Evolutionary conservation across 768 basidiomycete genomes (phyloP).

Genomic region (Tephrocybe sp.): DNA sequence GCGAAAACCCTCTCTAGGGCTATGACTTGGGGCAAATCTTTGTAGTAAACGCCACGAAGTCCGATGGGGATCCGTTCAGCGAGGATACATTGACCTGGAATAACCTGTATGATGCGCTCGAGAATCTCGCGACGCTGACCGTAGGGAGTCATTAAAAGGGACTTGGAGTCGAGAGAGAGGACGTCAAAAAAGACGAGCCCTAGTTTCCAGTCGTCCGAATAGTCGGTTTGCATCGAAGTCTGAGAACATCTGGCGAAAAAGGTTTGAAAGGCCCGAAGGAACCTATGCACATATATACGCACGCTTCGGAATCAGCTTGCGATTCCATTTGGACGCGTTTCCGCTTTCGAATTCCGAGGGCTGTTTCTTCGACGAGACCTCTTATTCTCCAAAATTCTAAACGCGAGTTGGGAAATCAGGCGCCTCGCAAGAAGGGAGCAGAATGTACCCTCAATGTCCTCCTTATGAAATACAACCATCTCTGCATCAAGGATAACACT

Average conservation of each 20-base stretch:
- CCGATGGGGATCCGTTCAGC: conserved; percentile 54
- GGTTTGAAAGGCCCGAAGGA: neutral
- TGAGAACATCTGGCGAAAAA: conserved; percentile 23
- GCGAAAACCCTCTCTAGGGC: conserved; percentile 39
- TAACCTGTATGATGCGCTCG: conserved; percentile 50
- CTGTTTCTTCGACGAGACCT: conserved; percentile 56
- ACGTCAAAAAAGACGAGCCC: conserved; percentile 89
- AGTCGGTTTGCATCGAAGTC: conserved; percentile 31
- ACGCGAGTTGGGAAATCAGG: neutral
- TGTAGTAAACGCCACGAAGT: conserved; percentile 20
- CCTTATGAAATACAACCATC: conserved; percentile 81
- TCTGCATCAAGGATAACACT: conserved; percentile 76
- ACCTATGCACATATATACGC: conserved; percentile 15
- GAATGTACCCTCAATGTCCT: conserved; percentile 66
- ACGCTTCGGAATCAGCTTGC: conserved; percentile 13
- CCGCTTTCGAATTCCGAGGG: conserved; percentile 46
- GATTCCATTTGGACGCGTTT: conserved; percentile 14
- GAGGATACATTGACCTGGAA: conserved; percentile 65
- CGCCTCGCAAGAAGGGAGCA: no score
- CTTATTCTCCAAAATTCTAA: conserved; percentile 79
- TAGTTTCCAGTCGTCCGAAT: conserved; percentile 50
- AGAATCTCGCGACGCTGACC: conserved; percentile 57
- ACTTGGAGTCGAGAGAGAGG: conserved; percentile 63
- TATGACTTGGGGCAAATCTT: neutral
- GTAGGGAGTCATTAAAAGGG: conserved; percentile 59